These are phyloP conservation scores for Phytophthora syringae DNA, from an alignment of 352 stramenopile species.

Conservation along the genomic window DNA sequence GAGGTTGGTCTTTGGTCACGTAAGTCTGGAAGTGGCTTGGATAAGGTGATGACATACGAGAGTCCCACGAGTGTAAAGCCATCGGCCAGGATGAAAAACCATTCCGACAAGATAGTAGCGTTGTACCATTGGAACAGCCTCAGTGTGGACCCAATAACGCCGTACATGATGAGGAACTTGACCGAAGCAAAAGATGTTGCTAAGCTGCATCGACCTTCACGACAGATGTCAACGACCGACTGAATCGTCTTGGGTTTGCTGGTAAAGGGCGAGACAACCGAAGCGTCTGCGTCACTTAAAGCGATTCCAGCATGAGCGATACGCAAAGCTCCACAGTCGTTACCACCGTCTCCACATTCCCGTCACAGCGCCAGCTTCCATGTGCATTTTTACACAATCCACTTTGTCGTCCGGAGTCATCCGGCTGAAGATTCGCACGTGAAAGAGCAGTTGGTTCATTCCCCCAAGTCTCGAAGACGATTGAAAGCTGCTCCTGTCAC, in stretches of 20 bases:
- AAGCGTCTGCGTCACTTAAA: conserved; percentile 78
- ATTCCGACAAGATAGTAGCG: conserved; percentile 69
- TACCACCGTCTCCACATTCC: conserved; percentile 70
- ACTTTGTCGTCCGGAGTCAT: conserved; percentile 57
- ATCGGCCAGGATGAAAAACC: conserved; percentile 73
- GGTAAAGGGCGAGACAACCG: conserved; percentile 85
- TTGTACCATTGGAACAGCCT: conserved; percentile 76
- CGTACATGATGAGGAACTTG: conserved; percentile 92
- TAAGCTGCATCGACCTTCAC: conserved; percentile 78
- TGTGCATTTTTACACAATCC: conserved; percentile 47
- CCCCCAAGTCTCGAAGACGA: conserved; percentile 30
- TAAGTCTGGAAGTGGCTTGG: conserved; percentile 46
- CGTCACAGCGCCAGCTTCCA: conserved; percentile 45
- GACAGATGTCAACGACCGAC: conserved; percentile 80
- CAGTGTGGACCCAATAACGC: conserved; percentile 65
- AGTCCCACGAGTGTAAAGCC: conserved; percentile 66
- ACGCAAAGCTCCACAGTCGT: conserved; percentile 84
- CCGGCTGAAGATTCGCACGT: conserved; percentile 61
- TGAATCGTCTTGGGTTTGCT: conserved; percentile 80
- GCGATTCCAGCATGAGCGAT: conserved; percentile 82
- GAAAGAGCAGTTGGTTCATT: conserved; percentile 45
- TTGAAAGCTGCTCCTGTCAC: conserved; percentile 50
- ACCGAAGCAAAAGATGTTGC: conserved; percentile 81
- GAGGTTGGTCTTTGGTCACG: conserved; percentile 37
- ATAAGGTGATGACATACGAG: conserved; percentile 72